Evolutionary conservation across 1,284 basidiomycete species (phyloP), one percentile per base, ranked within the genome.

Genomic region (Ustilago esculenta): DNA sequence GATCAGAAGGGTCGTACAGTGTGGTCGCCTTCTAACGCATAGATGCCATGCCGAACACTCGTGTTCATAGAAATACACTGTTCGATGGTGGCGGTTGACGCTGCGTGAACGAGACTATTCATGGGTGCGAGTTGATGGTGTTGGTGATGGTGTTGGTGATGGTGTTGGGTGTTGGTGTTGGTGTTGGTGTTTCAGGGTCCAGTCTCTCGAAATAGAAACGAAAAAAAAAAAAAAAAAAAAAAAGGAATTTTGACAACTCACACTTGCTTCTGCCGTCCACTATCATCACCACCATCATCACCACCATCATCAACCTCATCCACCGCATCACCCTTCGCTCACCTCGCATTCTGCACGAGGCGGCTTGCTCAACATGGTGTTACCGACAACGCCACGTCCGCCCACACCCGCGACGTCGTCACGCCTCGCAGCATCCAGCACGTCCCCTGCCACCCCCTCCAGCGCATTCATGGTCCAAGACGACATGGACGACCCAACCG

Each of bases 1-100:
- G 68, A 75, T 46, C 39, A 43, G 32, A 57, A 64, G 8, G 76
- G 75, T 1, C 21, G 45, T 4, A 3, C 50, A n/a, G 48, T 80
- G 27, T 80, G 76, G 77, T 40, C 35, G 14, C 44, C 37, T n/a
- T 24, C 29, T 29, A n/a, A 27, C 10, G 20, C 20, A n/a, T 9
- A n/a, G n/a, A n/a, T n/a, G n/a, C n/a, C n/a, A n/a, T n/a, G n/a
- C n/a, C n/a, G n/a, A n/a, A n/a, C n/a, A n/a, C n/a, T n/a, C n/a
- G n/a, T n/a, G n/a, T n/a, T n/a, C n/a, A n/a, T n/a, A n/a, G n/a
- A n/a, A 29, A 29, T 29, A 15, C 14, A 23, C n/a, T 14, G 6
- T 11, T 14, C 30, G 11, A 36, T n/a, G n/a, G n/a, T n/a, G n/a
- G n/a, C n/a, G n/a, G n/a, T n/a, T n/a, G n/a, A n/a, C n/a, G n/a